phyloP scores from a whole-genome alignment of 1,139 yeast genomes.

The Taiozyma sp. region DNA sequence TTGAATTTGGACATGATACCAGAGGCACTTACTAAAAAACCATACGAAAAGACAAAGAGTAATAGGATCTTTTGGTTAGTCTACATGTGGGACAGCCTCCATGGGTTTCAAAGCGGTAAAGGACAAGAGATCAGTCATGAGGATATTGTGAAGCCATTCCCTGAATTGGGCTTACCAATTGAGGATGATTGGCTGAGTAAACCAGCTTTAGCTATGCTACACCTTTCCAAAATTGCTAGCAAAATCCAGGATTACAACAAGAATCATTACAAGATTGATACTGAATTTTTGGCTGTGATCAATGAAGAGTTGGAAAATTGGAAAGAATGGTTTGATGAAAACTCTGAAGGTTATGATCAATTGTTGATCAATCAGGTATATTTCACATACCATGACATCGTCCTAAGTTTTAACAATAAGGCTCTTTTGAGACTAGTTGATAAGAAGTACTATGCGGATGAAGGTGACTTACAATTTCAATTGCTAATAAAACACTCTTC shows the following conservation, averaged over 20 bases:
- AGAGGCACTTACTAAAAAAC: conserved; percentile 25
- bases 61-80: conserved; percentile 54
- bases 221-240: conserved; percentile 37
- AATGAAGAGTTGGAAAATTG: conserved; percentile 15
- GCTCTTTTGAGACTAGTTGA: conserved; percentile 19
- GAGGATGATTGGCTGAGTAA: conserved; percentile 51
- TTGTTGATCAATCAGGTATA: conserved; percentile 19
- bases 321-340: conserved; percentile 14
- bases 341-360: conserved; percentile 7
- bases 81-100: conserved; percentile 48
- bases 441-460: conserved; percentile 10
- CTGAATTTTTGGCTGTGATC: conserved; percentile 4
- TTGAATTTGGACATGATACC: conserved; percentile 29
- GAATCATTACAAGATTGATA: conserved; percentile 1
- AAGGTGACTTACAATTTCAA: conserved; percentile 23
- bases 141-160: conserved; percentile 30
- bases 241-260: conserved; percentile 9
- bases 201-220: conserved; percentile 42
- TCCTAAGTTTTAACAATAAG: conserved; percentile 22
- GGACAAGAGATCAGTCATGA: conserved; percentile 40
- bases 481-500: conserved; percentile 34
- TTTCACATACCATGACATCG: conserved; percentile 25
- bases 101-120: conserved; percentile 53
- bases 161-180: conserved; percentile 28
- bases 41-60: conserved; percentile 46